Evolutionary conservation across 805 yeast genomes (phyloP).

Genomic region (Ogataea methylovora): DNA sequence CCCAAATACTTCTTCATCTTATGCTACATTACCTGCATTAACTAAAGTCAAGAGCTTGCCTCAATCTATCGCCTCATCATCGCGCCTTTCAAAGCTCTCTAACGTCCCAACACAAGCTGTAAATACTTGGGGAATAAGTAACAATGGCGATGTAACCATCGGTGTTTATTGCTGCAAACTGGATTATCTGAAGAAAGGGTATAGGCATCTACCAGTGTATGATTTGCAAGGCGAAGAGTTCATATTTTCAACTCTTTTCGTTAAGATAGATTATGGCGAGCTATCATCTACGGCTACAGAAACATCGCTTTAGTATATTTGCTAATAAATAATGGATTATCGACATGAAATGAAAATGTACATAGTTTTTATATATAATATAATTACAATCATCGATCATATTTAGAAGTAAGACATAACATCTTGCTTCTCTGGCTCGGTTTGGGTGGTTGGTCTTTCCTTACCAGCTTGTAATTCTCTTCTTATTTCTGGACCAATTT

Average conservation of each 20-base stretch:
- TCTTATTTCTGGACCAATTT: conserved; percentile 89
- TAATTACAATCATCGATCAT: too few relatives aligned
- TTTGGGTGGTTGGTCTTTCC: conserved; percentile 34
- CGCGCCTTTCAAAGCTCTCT: too few relatives aligned
- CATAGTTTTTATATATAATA: too few relatives aligned
- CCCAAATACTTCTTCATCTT: conserved; percentile 1
- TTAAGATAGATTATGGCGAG: conserved; percentile 19
- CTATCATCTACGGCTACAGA: too few relatives aligned
- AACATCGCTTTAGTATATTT: too few relatives aligned
- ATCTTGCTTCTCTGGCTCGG: conserved; percentile 18
- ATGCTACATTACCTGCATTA: neutral
- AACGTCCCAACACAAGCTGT: too few relatives aligned
- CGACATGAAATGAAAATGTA: too few relatives aligned
- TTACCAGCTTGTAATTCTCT: conserved; percentile 86
- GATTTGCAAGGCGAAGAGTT: conserved; percentile 76
- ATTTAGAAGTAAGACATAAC: conserved; percentile 23
- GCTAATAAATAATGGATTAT: too few relatives aligned
- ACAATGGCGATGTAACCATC: conserved; percentile 18
- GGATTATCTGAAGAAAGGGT: conserved; percentile 65
- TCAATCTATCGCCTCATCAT: too few relatives aligned
- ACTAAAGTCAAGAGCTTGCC: too few relatives aligned
- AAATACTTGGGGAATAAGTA: too few relatives aligned
- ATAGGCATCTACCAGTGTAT: conserved; percentile 70
- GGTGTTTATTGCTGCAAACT: conserved; percentile 61
- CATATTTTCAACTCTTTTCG: conserved; percentile 43